A percentile compares a stretch with the other conserved stretches of the same genome.
phyloP scores from a whole-genome alignment of 352 stramenopile genomes.

The Phytophthora nicotianae region DNA sequence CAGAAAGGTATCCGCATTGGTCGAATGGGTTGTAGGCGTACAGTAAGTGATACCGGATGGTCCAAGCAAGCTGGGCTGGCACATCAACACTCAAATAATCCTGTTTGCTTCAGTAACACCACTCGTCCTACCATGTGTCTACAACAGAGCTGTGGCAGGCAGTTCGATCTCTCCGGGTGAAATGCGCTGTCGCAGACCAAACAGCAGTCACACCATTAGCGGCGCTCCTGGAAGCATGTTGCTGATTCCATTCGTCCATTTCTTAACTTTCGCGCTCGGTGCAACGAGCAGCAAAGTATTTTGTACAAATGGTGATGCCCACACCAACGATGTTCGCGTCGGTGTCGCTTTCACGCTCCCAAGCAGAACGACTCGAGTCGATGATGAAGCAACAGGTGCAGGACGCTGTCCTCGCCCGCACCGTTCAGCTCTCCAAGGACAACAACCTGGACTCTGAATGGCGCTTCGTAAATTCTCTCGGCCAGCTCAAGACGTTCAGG shows the following conservation, averaged over 20 bases:
- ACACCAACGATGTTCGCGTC: constrained; percentile 24
- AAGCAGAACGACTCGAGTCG: constrained; percentile 35
- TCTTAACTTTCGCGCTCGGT: constrained; percentile 22
- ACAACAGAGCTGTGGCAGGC: background rate
- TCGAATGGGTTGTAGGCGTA: too few relatives aligned
- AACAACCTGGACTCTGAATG: constrained; percentile 45
- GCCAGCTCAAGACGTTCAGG: constrained; percentile 53
- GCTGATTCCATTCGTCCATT: constrained; percentile 17
- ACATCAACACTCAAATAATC: too few relatives aligned
- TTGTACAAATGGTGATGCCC: constrained; percentile 9
- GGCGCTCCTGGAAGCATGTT: background rate
- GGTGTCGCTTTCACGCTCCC: constrained; percentile 36
- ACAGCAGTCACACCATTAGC: background rate
- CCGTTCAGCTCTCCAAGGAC: constrained; percentile 15
- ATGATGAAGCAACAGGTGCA: constrained; percentile 56
- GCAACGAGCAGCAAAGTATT: constrained; percentile 13
- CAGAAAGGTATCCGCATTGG: background rate
- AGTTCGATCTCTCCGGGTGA: too few relatives aligned
- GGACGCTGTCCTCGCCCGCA: constrained; percentile 43
- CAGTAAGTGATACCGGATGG: background rate
- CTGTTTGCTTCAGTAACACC: too few relatives aligned
- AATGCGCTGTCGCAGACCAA: too few relatives aligned
- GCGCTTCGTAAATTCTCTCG: constrained; percentile 42
- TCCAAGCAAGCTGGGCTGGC: too few relatives aligned
- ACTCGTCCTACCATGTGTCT: background rate